Conservation (phyloP, 2,329 filamentous ascomycete genomes). For the Cytospora piceicola region DNA sequence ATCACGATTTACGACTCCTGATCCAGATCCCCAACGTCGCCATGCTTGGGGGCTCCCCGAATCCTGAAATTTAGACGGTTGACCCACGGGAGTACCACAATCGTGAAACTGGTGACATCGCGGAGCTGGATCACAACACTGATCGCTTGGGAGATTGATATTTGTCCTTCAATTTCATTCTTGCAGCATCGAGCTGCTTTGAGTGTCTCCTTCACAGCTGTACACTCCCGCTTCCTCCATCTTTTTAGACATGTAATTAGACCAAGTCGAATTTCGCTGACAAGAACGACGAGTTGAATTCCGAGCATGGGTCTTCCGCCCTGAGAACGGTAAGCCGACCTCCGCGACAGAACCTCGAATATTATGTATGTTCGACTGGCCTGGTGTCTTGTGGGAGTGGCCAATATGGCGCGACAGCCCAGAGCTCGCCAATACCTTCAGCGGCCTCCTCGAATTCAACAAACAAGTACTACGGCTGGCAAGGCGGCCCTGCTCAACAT, state of each 20-base stretch:
- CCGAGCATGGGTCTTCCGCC: slow-evolving; percentile 37
- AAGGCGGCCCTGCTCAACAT: slow-evolving; percentile 43
- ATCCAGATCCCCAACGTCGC: slow-evolving; percentile 44
- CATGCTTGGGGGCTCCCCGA: slow-evolving; percentile 5
- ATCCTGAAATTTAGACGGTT: slow-evolving; percentile 44
- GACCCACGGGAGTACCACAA: slow-evolving; percentile 45
- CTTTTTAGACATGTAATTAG: no score
- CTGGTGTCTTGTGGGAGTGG: slow-evolving; percentile 52
- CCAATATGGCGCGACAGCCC: slow-evolving; percentile 51
- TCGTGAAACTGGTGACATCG: slow-evolving; percentile 44
- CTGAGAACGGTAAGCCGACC: slow-evolving; percentile 32
- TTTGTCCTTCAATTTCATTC: background rate
- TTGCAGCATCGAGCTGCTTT: background rate
- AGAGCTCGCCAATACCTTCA: slow-evolving; percentile 50
- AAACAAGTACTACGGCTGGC: slow-evolving; percentile 46
- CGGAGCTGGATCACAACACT: slow-evolving; percentile 48
- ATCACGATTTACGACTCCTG: slow-evolving; percentile 47
- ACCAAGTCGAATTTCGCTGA: background rate
- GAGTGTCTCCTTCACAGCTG: background rate
- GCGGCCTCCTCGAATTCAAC: slow-evolving; percentile 46
- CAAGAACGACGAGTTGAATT: slow-evolving; percentile 39
- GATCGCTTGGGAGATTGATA: slow-evolving; percentile 41
- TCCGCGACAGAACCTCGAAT: slow-evolving; percentile 40
- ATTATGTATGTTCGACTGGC: slow-evolving; percentile 43
- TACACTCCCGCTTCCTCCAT: no score